Conservation (phyloP, 805 yeast species). For the Candida michaelii region DNA sequence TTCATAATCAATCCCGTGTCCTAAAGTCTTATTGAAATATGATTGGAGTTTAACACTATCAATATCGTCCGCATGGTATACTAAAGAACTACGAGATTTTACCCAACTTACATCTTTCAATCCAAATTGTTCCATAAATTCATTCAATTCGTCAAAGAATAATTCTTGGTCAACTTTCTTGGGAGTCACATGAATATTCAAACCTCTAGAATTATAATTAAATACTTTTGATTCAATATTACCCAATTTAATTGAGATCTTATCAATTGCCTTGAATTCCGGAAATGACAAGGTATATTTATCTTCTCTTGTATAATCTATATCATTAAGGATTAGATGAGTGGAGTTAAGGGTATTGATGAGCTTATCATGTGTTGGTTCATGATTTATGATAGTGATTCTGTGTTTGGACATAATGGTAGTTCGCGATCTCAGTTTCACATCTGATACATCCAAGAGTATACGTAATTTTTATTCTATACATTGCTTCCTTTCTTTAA, state of each 20-base stretch:
- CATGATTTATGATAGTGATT: slow-evolving; percentile 31
- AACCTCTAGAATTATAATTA: slow-evolving; percentile 26
- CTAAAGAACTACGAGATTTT: slow-evolving; percentile 28
- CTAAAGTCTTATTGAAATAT: background rate
- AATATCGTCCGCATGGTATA: slow-evolving; percentile 19
- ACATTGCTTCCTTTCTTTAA: background rate
- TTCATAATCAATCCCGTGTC: background rate
- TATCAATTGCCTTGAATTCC: slow-evolving; percentile 21
- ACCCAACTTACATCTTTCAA: slow-evolving; percentile 24
- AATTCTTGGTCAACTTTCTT: slow-evolving; percentile 13
- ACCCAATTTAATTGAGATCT: slow-evolving; percentile 10
- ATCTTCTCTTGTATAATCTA: slow-evolving; percentile 19
- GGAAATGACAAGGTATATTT: slow-evolving; percentile 19
- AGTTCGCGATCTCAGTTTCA: background rate
- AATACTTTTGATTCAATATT: slow-evolving; percentile 20
- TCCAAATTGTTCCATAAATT: slow-evolving; percentile 19
- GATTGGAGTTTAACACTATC: slow-evolving; percentile 5
- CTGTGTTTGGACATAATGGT: slow-evolving; percentile 24
- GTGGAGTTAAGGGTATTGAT: slow-evolving; percentile 18
- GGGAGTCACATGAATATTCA: slow-evolving; percentile 33
- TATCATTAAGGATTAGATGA: slow-evolving; percentile 14
- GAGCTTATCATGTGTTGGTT: slow-evolving; percentile 22
- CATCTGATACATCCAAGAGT: background rate
- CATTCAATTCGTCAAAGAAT: slow-evolving; percentile 25
- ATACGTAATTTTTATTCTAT: background rate